These are phyloP conservation scores for Fraxinus sp. DNA, from an alignment of 305 asterid species.

Conservation along the genomic window DNA sequence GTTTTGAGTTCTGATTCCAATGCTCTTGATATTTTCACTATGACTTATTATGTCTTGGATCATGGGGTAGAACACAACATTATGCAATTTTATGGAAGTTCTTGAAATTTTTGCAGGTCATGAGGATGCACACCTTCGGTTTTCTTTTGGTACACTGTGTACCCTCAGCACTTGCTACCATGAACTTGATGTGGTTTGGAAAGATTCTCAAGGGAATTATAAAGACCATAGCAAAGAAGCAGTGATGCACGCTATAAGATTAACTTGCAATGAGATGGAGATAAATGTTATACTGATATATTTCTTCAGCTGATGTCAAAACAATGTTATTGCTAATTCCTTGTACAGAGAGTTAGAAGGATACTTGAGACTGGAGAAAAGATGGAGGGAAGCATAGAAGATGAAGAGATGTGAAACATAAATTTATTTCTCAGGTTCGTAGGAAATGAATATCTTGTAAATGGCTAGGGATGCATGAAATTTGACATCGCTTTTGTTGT, in stretches of 20 bases:
- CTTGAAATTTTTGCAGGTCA: conserved; percentile 41
- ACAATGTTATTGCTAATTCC: conserved; percentile 14
- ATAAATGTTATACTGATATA: conserved; percentile 7
- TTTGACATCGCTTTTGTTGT: conserved; percentile 5
- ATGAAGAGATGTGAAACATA: background rate
- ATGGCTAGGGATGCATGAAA: conserved; percentile 25
- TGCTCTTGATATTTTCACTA: background rate
- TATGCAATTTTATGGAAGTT: background rate
- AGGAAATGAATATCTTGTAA: conserved; percentile 23
- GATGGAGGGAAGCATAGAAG: conserved; percentile 7
- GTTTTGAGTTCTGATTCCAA: background rate
- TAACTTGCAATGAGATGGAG: background rate
- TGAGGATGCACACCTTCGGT: conserved; percentile 66
- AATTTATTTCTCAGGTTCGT: conserved; percentile 16
- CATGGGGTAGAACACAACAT: background rate
- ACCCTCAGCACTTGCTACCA: conserved; percentile 59
- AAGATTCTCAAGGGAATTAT: conserved; percentile 77
- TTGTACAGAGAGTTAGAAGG: conserved; percentile 20
- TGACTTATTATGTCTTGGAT: background rate
- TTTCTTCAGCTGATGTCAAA: conserved; percentile 11
- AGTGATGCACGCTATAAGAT: conserved; percentile 23
- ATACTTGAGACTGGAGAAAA: conserved; percentile 12
- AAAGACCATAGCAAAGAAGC: conserved; percentile 68
- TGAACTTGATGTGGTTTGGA: conserved; percentile 86
- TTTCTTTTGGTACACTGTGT: conserved; percentile 54